Conservation (phyloP, 192 early-diverging fungal species). For the Rhizoclosmatium globosum region DNA sequence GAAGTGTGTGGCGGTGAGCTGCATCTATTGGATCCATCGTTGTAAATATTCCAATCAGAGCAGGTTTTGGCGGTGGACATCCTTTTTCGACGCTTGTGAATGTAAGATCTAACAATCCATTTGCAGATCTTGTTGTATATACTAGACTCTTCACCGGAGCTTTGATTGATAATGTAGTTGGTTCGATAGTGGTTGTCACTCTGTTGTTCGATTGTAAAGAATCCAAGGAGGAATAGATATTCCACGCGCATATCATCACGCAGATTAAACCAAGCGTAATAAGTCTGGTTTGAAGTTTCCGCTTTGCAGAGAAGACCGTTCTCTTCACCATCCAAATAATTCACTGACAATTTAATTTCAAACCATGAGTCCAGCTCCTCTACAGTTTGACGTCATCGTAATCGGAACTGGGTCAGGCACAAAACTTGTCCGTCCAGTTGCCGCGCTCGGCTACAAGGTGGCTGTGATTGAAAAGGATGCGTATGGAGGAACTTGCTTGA, state of each 20-base stretch:
- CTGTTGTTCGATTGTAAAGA: no score
- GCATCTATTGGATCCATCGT: neutral
- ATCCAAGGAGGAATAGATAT: no score
- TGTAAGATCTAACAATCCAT: neutral
- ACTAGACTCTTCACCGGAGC: neutral
- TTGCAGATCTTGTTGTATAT: neutral
- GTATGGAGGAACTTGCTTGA: conserved; percentile 44
- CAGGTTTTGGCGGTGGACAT: neutral
- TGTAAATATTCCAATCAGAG: neutral
- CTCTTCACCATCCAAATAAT: no score
- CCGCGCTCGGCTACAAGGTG: conserved; percentile 41
- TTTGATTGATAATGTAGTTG: neutral
- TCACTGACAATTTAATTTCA: no score
- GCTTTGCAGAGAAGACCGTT: no score
- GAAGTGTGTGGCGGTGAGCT: neutral
- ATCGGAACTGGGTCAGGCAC: conserved; percentile 45
- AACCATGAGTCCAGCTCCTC: neutral
- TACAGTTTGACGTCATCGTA: conserved; percentile 46
- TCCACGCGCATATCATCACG: no score
- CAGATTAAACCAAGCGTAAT: no score
- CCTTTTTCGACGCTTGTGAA: neutral
- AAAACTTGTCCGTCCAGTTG: conserved; percentile 50
- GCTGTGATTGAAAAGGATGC: conserved; percentile 48
- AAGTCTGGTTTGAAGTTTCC: no score
- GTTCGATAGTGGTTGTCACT: no score